Percentiles rank a stretch among this genome's conserved stretches.
phyloP scores from a whole-genome alignment of 768 basidiomycete species.

The Serendipita sp. region DNA sequence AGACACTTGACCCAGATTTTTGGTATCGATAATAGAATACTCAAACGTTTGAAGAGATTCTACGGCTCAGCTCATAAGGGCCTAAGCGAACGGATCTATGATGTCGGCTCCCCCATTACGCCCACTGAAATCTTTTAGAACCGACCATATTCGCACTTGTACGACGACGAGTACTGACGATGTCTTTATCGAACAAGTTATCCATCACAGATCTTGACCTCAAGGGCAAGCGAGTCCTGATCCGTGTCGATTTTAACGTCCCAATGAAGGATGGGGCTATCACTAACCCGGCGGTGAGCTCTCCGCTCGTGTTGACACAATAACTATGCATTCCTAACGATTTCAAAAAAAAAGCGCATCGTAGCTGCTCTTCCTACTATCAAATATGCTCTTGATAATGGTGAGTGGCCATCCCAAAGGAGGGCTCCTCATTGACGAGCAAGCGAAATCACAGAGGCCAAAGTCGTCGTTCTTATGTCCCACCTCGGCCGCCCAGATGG shows the following conservation, averaged over 20 bases:
- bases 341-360: conserved; percentile 51
- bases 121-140: not conserved
- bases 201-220: conserved; percentile 82
- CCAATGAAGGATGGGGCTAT: conserved; percentile 77
- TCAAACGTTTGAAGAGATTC: not conserved
- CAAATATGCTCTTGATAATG: conserved; percentile 77
- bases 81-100: not conserved
- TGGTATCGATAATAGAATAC: too few relatives aligned
- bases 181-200: conserved; percentile 94
- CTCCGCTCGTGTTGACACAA: not conserved
- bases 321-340: too few relatives aligned
- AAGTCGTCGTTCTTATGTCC: conserved; percentile 84
- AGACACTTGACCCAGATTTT: too few relatives aligned
- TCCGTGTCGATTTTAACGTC: conserved; percentile 94
- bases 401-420: conserved; percentile 22
- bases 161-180: conserved; percentile 18
- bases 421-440: not conserved
- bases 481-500: conserved; percentile 97
- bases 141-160: not conserved
- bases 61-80: not conserved
- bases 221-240: conserved; percentile 75
- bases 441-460: conserved; percentile 37
- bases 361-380: conserved; percentile 93
- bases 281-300: conserved; percentile 86
- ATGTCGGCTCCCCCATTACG: conserved; percentile 7